Percentiles rank a stretch among this genome's conserved stretches.
Evolutionary conservation across 1,284 basidiomycete species (phyloP).

Genomic region (Marasmius sp.): DNA sequence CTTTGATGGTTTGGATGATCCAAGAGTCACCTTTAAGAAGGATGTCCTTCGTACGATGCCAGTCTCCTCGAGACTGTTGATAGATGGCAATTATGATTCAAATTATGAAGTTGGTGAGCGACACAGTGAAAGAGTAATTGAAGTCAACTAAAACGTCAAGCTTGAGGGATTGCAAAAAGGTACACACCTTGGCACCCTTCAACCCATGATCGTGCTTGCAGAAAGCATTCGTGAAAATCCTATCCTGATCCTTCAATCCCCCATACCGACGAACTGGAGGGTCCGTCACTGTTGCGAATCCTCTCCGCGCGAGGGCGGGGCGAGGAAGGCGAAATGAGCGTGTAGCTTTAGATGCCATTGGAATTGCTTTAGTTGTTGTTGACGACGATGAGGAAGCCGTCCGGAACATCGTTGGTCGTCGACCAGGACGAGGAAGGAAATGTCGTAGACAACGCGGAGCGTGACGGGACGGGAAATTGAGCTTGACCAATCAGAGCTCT

Average conservation of each 20-base stretch:
- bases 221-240: conserved; percentile 89
- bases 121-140: too few species aligned
- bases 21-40: conserved; percentile 94
- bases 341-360: neutral
- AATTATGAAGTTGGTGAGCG: too few species aligned
- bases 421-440: conserved; percentile 21
- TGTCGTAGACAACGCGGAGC: conserved; percentile 18
- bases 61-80: conserved; percentile 85
- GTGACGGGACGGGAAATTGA: conserved; percentile 15
- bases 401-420: conserved; percentile 23
- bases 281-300: conserved; percentile 78
- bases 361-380: conserved; percentile 15
- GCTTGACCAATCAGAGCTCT: conserved; percentile 20
- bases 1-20: conserved; percentile 96
- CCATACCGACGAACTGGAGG: conserved; percentile 86
- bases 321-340: conserved; percentile 3
- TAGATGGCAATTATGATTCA: conserved; percentile 1
- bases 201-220: conserved; percentile 84
- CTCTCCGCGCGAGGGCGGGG: neutral
- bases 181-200: conserved; percentile 80
- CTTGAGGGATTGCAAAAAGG: neutral
- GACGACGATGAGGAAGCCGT: conserved; percentile 25
- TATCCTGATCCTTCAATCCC: conserved; percentile 91
- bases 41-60: conserved; percentile 98
- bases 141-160: neutral